Base-by-base conservation (phyloP, 139 green algal genomes). In the Nannochloris sp. region DNA sequence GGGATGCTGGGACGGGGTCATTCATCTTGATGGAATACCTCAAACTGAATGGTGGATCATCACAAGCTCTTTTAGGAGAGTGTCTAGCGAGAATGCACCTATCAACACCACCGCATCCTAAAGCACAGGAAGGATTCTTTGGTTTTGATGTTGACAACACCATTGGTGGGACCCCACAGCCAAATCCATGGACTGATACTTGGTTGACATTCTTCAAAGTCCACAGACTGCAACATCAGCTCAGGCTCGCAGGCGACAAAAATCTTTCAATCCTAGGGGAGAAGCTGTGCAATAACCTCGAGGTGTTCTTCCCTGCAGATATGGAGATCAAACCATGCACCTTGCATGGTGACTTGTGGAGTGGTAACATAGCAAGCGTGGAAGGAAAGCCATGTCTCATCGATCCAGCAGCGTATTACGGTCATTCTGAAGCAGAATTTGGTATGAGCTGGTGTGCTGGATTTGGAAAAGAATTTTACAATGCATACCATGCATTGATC, bases 11-110 rank as follows among this genome's bases (percentile, higher is more conserved):
- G 6, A 7, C 66, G 3, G 88, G 84, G 37, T 81, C 67, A 27
- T 97, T 90, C 76, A 95, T 97, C 46, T 76, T 97, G n/a, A 96
- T 96, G 87, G 91, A 97, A 74, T 69, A 86, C 50, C 73, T 97
- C 16, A 71, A 95, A 43, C 72, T 97, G 51, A 29, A 67, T 2
- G 73, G 78, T 11, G 31, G 44, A 15, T 36, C 36, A 37, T 67
- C 66, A 34, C 57, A 67, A 81, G 62, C 73, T 6, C 78, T 87
- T 31, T 78, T 98, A 56, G 92, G 92, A 2, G 48, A 70, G 24
- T 46, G 77, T 25, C 60, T 97, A 44, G 91, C 87, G 1, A 58
- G 36, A 31, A 97, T 97, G 91, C 91, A 97, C 69, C 60, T 88
- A 56, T 83, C 88, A 3, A 55, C 66, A 31, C 88, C 88, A 23